Evolutionary conservation across 2,329 filamentous ascomycete genomes (phyloP), one percentile per base, ranked within the genome.

Genomic region (Apiospora kogelbergensis): DNA sequence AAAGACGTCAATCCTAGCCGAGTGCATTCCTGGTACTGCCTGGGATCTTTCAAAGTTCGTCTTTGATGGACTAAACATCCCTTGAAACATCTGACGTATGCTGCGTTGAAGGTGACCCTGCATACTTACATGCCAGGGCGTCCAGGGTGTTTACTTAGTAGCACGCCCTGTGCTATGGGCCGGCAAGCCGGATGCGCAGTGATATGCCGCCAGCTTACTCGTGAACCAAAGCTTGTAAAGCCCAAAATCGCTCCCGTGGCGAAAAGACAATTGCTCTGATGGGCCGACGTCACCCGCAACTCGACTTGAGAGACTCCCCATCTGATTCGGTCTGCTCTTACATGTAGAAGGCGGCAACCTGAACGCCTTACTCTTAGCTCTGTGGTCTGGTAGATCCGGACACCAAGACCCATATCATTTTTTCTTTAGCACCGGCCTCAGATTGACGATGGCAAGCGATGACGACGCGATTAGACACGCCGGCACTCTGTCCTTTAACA

Each of bases 61-160:
- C 53, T 15, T 37, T n/a, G 2, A n/a, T 60, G 3, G 26, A 60
- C 26, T 22, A 30, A 37, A 26, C 30, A 60, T 7, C 53, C 53
- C 53, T 60, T 60, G 53, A 60, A 60, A 37, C 53, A 60, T 60
- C 53, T 60, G 53, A 60, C 30, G 30, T 60, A 60, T 11, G 30
- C 53, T 60, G 53, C 30, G 53, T 60, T 37, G 30, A 60, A 37
- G 53, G 37, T n/a, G 53, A 60, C 20, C 53, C 53, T 33, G 26
- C 6, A 5, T 48, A 6, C 6, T 9, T 48, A 6, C 45, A 37
- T 37, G 53, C 17, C 53, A 37, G 30, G 53, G 53, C 37, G 53
- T 7, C 17, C 53, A 37, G 30, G 53, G 53, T 60, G 53, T 7
- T 7, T 37, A 60, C n/a, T n/a, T n/a, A n/a, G n/a, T n/a, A n/a